Evolutionary conservation across 345 rosid genomes (phyloP), one percentile per base, ranked within the genome.

Genomic region (Brassica cretica): DNA sequence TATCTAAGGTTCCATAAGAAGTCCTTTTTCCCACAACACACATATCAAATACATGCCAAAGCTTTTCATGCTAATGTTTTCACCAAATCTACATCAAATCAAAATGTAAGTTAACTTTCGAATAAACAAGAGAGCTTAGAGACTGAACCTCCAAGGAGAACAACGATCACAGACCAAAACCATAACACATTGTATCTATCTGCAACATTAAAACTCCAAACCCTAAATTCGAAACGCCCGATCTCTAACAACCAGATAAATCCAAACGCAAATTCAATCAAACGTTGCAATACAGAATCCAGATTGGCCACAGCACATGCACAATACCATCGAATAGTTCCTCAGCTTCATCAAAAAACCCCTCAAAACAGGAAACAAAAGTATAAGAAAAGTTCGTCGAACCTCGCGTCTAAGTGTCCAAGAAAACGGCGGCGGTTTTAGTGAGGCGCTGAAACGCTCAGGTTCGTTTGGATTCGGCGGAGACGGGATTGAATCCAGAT

Each of bases 131-230:
- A 56, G 25, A 19, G 67, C n/a, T 80, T 39, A 64, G 63, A 30
- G 65, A 80, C 64, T 65, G 65, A 30, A 75, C 79, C 79, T 74
- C 65, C 65, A 60, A 73, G 16, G 60, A 73, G 61, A 61, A 37
- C 6, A 16, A 63, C 33, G 62, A 74, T 69, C 79, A 80, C 76
- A 74, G 24, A 63, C 5, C 19, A 74, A 58, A 62, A 8, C 76
- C 68, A 75, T 32, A 70, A 64, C 76, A 75, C 83, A 75, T 80
- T 81, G 64, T 53, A 81, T 84, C 85, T 75, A 81, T 84, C 85
- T 70, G 79, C 65, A 85, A 76, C 68, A 64, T 71, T 24, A 60
- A 21, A 25, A 59, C 14, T 8, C 72, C 62, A 80, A 82, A 88
- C 87, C 88, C 90, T 82, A 84, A 81, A 74, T 78, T 72, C 70